Conservation (phyloP, 805 yeast genomes). For the Kockiozyma suomiensis region DNA sequence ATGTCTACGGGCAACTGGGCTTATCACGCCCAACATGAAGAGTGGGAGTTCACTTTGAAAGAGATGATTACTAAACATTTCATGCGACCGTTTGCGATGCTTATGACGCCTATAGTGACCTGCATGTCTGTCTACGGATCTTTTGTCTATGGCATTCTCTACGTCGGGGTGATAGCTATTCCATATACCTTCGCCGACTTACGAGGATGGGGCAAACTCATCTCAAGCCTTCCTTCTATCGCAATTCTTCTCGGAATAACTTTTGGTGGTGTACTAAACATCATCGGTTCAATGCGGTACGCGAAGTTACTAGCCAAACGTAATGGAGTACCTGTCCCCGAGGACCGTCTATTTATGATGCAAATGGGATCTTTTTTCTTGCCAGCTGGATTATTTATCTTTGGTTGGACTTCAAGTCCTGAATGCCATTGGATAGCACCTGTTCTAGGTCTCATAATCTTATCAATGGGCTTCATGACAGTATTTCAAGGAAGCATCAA, state of each 20-base stretch:
- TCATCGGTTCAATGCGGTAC: slow-evolving; percentile 39
- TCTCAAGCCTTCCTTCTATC: slow-evolving; percentile 42
- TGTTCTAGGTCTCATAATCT: slow-evolving; percentile 55
- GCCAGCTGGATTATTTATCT: slow-evolving; percentile 59
- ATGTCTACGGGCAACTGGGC: slow-evolving; percentile 77
- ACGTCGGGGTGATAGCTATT: slow-evolving; percentile 47
- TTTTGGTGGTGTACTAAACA: slow-evolving; percentile 41
- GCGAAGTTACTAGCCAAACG: slow-evolving; percentile 38
- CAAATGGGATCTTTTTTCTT: slow-evolving; percentile 46
- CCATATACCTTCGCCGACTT: slow-evolving; percentile 43
- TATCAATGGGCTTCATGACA: slow-evolving; percentile 56
- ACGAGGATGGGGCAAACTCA: slow-evolving; percentile 43
- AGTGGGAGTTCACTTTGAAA: slow-evolving; percentile 64
- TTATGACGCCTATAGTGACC: slow-evolving; percentile 52
- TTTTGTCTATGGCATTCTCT: slow-evolving; percentile 50
- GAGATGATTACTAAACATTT: slow-evolving; percentile 75
- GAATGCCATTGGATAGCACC: slow-evolving; percentile 58
- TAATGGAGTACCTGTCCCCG: slow-evolving; percentile 60
- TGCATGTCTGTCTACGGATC: slow-evolving; percentile 48
- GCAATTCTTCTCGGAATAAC: slow-evolving; percentile 42
- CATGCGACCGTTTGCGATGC: slow-evolving; percentile 78
- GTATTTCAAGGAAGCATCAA: slow-evolving; percentile 62
- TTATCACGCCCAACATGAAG: slow-evolving; percentile 92
- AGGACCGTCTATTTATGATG: slow-evolving; percentile 59
- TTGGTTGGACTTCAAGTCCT: slow-evolving; percentile 61